Conservation (phyloP, 306 rosid species). For the Prunus salicina region DNA sequence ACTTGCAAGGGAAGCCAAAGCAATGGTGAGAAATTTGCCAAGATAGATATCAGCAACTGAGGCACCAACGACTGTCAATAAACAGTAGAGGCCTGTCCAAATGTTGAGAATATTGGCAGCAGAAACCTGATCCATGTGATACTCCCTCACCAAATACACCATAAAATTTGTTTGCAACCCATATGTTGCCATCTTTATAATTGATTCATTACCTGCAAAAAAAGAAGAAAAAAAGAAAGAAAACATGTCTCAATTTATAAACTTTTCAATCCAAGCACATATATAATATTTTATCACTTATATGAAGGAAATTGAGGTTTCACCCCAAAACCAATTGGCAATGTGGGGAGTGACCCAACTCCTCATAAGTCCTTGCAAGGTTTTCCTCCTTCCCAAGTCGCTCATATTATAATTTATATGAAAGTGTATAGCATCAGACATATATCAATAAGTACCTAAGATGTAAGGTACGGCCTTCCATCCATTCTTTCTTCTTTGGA, state of each 20-base stretch:
- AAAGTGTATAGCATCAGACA: no score
- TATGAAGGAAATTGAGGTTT: neutral
- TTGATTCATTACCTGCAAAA: constrained; percentile 45
- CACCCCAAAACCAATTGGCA: no score
- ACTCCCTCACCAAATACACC: constrained; percentile 45
- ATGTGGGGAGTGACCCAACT: no score
- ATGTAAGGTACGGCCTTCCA: constrained; percentile 19
- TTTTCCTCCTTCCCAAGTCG: neutral
- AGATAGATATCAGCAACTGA: constrained; percentile 41
- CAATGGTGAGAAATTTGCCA: constrained; percentile 42
- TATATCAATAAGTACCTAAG: neutral
- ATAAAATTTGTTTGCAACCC: constrained; percentile 45
- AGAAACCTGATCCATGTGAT: constrained; percentile 48
- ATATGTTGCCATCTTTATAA: constrained; percentile 44
- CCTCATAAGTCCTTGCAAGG: no score
- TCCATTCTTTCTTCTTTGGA: neutral
- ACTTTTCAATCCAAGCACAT: neutral
- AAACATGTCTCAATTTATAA: neutral
- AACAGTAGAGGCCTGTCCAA: constrained; percentile 30
- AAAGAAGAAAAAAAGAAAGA: neutral
- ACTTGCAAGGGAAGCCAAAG: constrained; percentile 38
- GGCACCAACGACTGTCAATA: constrained; percentile 42
- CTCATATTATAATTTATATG: no score
- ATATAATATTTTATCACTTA: neutral
- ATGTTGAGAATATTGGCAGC: constrained; percentile 43